phyloP scores from a whole-genome alignment of 257 asterid genomes.

The Datura wrightii region DNA sequence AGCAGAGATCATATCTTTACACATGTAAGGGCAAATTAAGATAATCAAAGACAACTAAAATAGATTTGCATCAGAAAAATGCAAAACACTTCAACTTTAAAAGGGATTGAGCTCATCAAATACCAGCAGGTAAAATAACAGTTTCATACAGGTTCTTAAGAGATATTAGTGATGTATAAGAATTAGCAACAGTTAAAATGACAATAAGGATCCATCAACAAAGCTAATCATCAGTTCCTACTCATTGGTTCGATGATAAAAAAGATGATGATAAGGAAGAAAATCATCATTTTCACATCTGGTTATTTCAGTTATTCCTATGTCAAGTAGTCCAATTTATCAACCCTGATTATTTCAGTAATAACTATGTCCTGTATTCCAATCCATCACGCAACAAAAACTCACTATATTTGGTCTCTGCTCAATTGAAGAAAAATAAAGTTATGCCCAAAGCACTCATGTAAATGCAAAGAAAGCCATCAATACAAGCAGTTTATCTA shows the following conservation, averaged over 20 bases:
- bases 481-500: conserved; percentile 19
- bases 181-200: conserved; percentile 21
- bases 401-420: neutral
- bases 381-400: neutral
- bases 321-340: neutral
- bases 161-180: neutral
- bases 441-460: neutral
- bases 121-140: conserved; percentile 17
- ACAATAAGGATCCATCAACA: neutral
- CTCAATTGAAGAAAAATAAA: neutral
- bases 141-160: neutral
- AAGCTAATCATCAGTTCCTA: conserved; percentile 16
- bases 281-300: neutral
- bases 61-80: neutral
- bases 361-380: neutral
- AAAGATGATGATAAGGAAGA: neutral
- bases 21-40: neutral
- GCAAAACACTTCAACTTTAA: neutral
- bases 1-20: conserved; percentile 15
- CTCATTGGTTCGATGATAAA: neutral
- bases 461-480: neutral
- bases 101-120: neutral
- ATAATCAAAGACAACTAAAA: neutral
- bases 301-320: neutral
- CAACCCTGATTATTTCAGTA: conserved; percentile 6